These are phyloP conservation scores for Apiosordaria backusii DNA, from an alignment of 495 filamentous ascomycete genomes.

Conservation along the genomic window DNA sequence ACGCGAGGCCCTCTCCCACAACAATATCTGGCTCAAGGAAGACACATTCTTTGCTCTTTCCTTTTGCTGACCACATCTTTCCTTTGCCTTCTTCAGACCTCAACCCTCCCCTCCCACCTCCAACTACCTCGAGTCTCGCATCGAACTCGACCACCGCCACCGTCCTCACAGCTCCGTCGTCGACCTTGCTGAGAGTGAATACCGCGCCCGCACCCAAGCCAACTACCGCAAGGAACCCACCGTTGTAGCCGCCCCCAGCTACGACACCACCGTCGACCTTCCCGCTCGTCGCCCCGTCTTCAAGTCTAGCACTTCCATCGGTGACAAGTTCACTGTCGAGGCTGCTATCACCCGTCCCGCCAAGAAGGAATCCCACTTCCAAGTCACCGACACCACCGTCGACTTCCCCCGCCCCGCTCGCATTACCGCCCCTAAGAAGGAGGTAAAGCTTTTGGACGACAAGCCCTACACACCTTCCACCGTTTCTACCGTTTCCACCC, in stretches of 20 bases:
- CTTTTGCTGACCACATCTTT: slow-evolving; percentile 20
- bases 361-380: slow-evolving; percentile 33
- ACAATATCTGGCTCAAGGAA: slow-evolving; percentile 11
- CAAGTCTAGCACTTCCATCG: slow-evolving; percentile 33
- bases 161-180: slow-evolving; percentile 53
- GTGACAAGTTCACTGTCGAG: slow-evolving; percentile 36
- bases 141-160: slow-evolving; percentile 55
- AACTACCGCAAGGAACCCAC: slow-evolving; percentile 57
- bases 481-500: slow-evolving; percentile 4
- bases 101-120: slow-evolving; percentile 40
- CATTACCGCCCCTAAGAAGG: slow-evolving; percentile 33
- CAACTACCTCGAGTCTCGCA: slow-evolving; percentile 57
- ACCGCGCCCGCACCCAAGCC: slow-evolving; percentile 72
- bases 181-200: slow-evolving; percentile 82
- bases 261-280: slow-evolving; percentile 52
- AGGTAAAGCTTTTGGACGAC: slow-evolving; percentile 40
- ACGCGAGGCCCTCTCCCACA: slow-evolving; percentile 11
- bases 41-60: slow-evolving; percentile 1
- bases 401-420: slow-evolving; percentile 35
- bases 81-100: slow-evolving; percentile 43
- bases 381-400: slow-evolving; percentile 47
- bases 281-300: slow-evolving; percentile 26
- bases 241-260: slow-evolving; percentile 43
- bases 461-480: slow-evolving; percentile 32
- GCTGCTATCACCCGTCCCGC: slow-evolving; percentile 25